These are phyloP conservation scores for Gracilaria vermiculophylla DNA, from an alignment of 23 red algal species.

Conservation along the genomic window DNA sequence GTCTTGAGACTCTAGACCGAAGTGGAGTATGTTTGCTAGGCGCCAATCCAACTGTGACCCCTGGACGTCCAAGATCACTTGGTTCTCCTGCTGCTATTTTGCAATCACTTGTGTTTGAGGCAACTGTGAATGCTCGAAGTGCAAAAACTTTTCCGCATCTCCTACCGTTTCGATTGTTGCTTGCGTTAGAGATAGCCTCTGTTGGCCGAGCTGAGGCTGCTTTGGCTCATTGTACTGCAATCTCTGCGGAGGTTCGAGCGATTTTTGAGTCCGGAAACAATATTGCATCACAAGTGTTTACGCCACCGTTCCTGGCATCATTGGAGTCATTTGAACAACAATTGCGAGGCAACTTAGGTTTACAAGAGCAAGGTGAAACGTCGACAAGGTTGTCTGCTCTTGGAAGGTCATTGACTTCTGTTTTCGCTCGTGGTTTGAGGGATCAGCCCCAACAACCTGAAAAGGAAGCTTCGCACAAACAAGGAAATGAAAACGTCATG, in stretches of 20 bases:
- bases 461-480: not conserved
- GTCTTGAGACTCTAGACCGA: constrained; percentile 11
- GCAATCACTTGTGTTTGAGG: constrained; percentile 52
- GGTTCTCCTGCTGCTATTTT: constrained; percentile 40
- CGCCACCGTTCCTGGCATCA: constrained; percentile 34
- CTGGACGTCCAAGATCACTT: constrained; percentile 39
- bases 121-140: constrained; percentile 15
- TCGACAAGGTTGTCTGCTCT: constrained; percentile 14
- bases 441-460: not conserved
- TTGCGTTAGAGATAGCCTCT: constrained; percentile 33
- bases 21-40: constrained; percentile 11
- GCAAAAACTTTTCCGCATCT: constrained; percentile 39
- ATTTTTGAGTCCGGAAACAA: constrained; percentile 42
- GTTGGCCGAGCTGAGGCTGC: constrained; percentile 47
- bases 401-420: constrained; percentile 17
- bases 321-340: constrained; percentile 53
- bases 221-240: constrained; percentile 42
- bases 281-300: constrained; percentile 18
- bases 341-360: constrained; percentile 15
- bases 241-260: constrained; percentile 12
- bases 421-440: not conserved
- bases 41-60: not conserved
- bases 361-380: not conserved
- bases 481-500: not conserved
- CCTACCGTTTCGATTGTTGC: constrained; percentile 42